phyloP scores from a whole-genome alignment of 805 yeast genomes.

The Nakazawaea ishiwadae region DNA sequence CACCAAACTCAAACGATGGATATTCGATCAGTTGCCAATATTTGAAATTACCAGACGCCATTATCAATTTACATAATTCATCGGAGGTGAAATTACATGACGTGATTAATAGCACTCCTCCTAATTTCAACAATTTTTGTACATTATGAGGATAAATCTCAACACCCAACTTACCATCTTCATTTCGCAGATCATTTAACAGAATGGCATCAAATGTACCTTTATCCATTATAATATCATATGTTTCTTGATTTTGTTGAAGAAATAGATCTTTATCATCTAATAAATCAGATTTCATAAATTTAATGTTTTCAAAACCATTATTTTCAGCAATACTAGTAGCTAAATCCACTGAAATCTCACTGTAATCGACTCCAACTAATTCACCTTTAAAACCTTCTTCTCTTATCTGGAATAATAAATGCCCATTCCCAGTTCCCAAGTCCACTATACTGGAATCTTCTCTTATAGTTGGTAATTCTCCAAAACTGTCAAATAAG shows the following conservation, averaged over 20 bases:
- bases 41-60: constrained; percentile 41
- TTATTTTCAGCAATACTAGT: constrained; percentile 43
- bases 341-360: constrained; percentile 76
- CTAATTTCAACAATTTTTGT: constrained; percentile 45
- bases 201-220: constrained; percentile 98
- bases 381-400: constrained; percentile 57
- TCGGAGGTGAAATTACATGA: constrained; percentile 90
- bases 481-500: constrained; percentile 45
- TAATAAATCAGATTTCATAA: constrained; percentile 69
- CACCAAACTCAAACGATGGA: constrained; percentile 87
- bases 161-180: constrained; percentile 40
- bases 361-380: constrained; percentile 84
- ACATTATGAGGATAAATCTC: constrained; percentile 63
- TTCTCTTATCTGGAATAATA: constrained; percentile 63
- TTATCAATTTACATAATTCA: constrained; percentile 60
- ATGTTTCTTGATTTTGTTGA: constrained; percentile 29
- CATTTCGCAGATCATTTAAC: constrained; percentile 55
- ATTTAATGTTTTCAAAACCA: constrained; percentile 35
- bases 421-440: constrained; percentile 96
- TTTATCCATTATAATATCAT: constrained; percentile 82
- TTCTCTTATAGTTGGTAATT: constrained; percentile 22
- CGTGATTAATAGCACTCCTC: constrained; percentile 71
- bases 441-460: constrained; percentile 58
- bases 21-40: constrained; percentile 68
- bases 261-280: constrained; percentile 31